phyloP scores from a whole-genome alignment of 1,284 basidiomycete species.

The Peniophora sp. region DNA sequence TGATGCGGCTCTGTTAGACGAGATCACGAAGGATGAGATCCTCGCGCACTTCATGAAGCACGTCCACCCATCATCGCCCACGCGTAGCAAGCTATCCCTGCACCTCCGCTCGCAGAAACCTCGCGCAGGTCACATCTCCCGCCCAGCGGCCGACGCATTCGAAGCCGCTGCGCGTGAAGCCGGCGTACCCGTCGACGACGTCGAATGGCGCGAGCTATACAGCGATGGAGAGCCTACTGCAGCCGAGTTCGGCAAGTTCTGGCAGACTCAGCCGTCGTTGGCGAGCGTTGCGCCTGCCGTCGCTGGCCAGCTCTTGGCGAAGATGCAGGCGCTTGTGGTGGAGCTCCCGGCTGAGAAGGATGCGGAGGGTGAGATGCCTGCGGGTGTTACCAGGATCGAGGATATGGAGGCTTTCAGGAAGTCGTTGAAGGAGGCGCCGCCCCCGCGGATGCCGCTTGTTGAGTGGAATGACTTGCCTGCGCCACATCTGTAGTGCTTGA shows the following conservation, averaged over 20 bases:
- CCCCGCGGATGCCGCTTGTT: slow-evolving; percentile 36
- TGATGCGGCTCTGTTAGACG: slow-evolving; percentile 59
- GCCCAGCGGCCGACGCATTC: slow-evolving; percentile 59
- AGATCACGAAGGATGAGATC: slow-evolving; percentile 73
- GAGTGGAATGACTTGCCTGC: slow-evolving; percentile 64
- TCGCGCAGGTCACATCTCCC: slow-evolving; percentile 53
- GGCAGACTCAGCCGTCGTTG: slow-evolving; percentile 38
- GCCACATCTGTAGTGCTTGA: slow-evolving; percentile 11
- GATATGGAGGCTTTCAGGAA: slow-evolving; percentile 73
- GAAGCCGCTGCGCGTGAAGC: slow-evolving; percentile 44
- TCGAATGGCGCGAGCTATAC: slow-evolving; percentile 36
- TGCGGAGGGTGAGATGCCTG: slow-evolving; percentile 36
- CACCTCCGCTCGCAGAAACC: slow-evolving; percentile 72
- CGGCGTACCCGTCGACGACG: slow-evolving; percentile 45
- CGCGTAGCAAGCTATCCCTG: slow-evolving; percentile 74
- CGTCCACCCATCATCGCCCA: slow-evolving; percentile 64
- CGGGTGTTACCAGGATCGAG: slow-evolving; percentile 54
- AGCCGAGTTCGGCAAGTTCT: slow-evolving; percentile 44
- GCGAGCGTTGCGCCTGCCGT: slow-evolving; percentile 31
- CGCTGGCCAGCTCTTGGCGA: slow-evolving; percentile 39
- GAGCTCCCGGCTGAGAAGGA: slow-evolving; percentile 44
- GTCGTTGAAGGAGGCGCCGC: slow-evolving; percentile 41
- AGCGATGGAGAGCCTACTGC: slow-evolving; percentile 38
- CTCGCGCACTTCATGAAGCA: slow-evolving; percentile 65
- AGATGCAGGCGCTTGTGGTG: slow-evolving; percentile 46